These are phyloP conservation scores for Fusarium chaquense DNA, from an alignment of 2,329 filamentous ascomycete species.

Conservation along the genomic window DNA sequence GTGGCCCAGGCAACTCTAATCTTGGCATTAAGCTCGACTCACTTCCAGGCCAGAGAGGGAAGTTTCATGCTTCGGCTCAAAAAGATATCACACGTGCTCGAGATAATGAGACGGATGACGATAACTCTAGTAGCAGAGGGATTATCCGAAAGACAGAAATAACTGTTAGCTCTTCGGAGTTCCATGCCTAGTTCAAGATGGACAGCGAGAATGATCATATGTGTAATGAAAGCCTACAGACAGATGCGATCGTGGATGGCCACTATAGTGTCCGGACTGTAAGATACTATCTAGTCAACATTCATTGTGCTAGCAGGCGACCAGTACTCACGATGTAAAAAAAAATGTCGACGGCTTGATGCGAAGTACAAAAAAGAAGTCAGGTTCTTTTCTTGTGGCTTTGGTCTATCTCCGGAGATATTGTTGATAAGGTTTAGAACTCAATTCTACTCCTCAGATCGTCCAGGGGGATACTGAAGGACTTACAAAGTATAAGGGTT, in stretches of 20 bases:
- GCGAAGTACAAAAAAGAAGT: too few species aligned
- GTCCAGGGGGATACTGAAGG: too few species aligned
- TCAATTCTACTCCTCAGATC: too few species aligned
- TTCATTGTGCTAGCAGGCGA: neutral
- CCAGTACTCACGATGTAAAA: neutral
- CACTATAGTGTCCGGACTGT: neutral
- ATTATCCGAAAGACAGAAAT: slow-evolving; percentile 17
- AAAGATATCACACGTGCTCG: neutral
- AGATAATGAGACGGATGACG: slow-evolving; percentile 7
- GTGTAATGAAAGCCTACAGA: too few species aligned
- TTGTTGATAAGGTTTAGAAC: too few species aligned
- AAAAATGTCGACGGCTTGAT: too few species aligned
- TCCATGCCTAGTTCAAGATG: neutral
- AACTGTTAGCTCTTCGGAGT: neutral
- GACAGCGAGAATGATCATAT: too few species aligned
- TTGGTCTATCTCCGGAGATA: too few species aligned
- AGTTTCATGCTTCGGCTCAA: slow-evolving; percentile 1
- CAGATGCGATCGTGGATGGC: fast-evolving
- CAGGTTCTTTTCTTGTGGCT: too few species aligned
- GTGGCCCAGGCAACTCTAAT: neutral
- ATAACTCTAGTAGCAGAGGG: slow-evolving; percentile 11
- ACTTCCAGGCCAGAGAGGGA: neutral
- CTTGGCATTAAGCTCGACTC: slow-evolving; percentile 12
- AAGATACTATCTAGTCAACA: neutral
- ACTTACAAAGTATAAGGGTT: too few species aligned